phyloP scores from a whole-genome alignment of 2,329 filamentous ascomycete genomes.

The Aschersonia sp. region DNA sequence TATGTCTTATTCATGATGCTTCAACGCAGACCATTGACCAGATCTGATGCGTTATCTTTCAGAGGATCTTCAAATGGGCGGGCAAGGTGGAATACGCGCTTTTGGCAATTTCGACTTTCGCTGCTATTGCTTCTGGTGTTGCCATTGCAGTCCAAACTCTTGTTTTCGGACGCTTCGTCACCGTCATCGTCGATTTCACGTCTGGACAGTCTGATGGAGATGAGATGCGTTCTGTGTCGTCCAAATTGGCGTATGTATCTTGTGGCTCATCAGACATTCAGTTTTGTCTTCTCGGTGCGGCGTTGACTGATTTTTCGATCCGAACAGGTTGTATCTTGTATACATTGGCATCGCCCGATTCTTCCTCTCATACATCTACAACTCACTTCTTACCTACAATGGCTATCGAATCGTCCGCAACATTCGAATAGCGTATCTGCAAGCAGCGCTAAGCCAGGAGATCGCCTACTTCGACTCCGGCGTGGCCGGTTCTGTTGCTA shows the following conservation, averaged over 20 bases:
- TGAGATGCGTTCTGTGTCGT: slow-evolving; percentile 15
- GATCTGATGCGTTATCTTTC: background rate
- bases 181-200: slow-evolving; percentile 18
- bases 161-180: slow-evolving; percentile 23
- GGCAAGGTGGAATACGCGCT: slow-evolving; percentile 13
- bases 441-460: slow-evolving; percentile 33
- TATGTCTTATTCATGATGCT: background rate
- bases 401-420: slow-evolving; percentile 35
- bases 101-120: slow-evolving; percentile 13
- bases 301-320: too few relatives aligned
- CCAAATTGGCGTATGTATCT: slow-evolving; percentile 11
- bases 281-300: too few relatives aligned
- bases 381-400: slow-evolving; percentile 29
- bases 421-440: slow-evolving; percentile 32
- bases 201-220: slow-evolving; percentile 10
- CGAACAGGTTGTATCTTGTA: slow-evolving; percentile 34
- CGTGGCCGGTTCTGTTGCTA: slow-evolving; percentile 24
- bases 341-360: slow-evolving; percentile 43
- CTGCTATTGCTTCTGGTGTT: slow-evolving; percentile 21
- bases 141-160: slow-evolving; percentile 22
- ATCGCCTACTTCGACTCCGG: slow-evolving; percentile 33
- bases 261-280: too few relatives aligned
- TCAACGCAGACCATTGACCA: background rate
- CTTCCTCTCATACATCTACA: slow-evolving; percentile 30
- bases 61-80: slow-evolving; percentile 18